Evolutionary conservation across 169 alveolate genomes (phyloP).

Genomic region (Ichthyophthirius multifiliis): DNA sequence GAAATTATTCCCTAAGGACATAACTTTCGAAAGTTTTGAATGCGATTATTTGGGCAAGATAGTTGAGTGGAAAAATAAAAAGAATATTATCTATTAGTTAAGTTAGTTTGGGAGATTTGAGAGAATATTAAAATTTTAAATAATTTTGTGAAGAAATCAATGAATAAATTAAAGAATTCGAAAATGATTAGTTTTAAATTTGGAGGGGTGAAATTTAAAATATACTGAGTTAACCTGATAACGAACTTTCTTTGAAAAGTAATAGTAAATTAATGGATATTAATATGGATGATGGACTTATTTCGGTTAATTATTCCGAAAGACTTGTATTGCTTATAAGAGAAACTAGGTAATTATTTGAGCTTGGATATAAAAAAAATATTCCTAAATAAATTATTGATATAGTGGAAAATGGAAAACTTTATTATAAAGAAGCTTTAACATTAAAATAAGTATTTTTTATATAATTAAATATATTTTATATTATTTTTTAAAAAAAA

Average conservation of each 20-base stretch:
- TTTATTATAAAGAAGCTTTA: conserved; percentile 87
- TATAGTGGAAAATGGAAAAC: conserved; percentile 79
- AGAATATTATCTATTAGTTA: too few relatives aligned
- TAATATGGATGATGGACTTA: conserved; percentile 82
- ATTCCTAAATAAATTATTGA: conserved; percentile 60
- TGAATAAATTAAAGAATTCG: conserved; percentile 57
- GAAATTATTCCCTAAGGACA: too few relatives aligned
- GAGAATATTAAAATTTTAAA: conserved; percentile 37
- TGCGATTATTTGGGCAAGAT: too few relatives aligned
- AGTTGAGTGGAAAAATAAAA: too few relatives aligned
- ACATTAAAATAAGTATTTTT: conserved; percentile 80
- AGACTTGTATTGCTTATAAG: conserved; percentile 84
- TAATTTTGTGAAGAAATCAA: conserved; percentile 54
- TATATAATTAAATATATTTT: not conserved
- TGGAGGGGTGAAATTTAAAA: conserved; percentile 68
- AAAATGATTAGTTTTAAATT: conserved; percentile 52
- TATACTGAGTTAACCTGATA: conserved; percentile 46
- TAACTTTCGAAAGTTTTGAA: too few relatives aligned
- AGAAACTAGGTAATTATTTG: conserved; percentile 80
- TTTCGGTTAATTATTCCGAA: conserved; percentile 86
- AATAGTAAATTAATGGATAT: conserved; percentile 84
- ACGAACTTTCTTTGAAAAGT: conserved; percentile 52
- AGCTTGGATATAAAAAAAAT: conserved; percentile 76
- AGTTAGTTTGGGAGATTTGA: too few relatives aligned
- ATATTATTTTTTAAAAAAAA: not conserved